Evolutionary conservation across 1,139 yeast species (phyloP), one percentile per base, ranked within the genome.

Genomic region (Saccharomyces pastorianus): DNA sequence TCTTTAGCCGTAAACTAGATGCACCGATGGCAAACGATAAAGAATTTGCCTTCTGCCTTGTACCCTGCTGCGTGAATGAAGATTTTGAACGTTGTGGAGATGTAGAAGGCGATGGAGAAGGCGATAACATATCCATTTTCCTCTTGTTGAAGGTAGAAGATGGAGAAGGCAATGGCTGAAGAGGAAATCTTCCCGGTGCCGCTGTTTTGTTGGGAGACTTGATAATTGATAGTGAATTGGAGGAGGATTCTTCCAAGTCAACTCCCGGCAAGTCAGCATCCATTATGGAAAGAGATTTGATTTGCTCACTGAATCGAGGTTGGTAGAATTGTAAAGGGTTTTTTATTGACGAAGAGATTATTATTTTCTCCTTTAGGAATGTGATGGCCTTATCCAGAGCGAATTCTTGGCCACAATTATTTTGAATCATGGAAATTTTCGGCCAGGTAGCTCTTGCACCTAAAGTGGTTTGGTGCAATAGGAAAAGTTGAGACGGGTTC

Each of bases 401-500:
- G 69, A 91, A 85, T 64, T 93, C 99, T 46, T 90, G 83, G 0
- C 93, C 84, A 68, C 96, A 89, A 65, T 89, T 96, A 67, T 91
- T 91, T 59, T 84, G 79, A 51, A 91, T 88, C 44, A 90, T 78
- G 1, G 96, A 81, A 3, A 91, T 72, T 64, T 88, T 88, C 0
- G 96, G 96, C 97, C 98, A 93, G 0, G 96, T 84, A 0, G 97
- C 93, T 58, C 88, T 75, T 0, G 96, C 95, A 1, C 98, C 99
- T 59, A 95, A 78, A 47, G 84, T 76, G 6, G 85, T 80, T 55
- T 90, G 85, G 55, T 84, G 85, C 50, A 83, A 70, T 53, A 90
- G 71, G 63, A 86, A 88, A 52, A 82, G 86, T 0, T 86, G 83
- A 0, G 91, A 79, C 1, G 99, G 99, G 64, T 93, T 91, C 29